A percentile compares a stretch with the other conserved stretches of the same genome.
These are phyloP conservation scores for Trichothecium sympodiale DNA, from an alignment of 2,329 filamentous ascomycete species.

Conservation along the genomic window DNA sequence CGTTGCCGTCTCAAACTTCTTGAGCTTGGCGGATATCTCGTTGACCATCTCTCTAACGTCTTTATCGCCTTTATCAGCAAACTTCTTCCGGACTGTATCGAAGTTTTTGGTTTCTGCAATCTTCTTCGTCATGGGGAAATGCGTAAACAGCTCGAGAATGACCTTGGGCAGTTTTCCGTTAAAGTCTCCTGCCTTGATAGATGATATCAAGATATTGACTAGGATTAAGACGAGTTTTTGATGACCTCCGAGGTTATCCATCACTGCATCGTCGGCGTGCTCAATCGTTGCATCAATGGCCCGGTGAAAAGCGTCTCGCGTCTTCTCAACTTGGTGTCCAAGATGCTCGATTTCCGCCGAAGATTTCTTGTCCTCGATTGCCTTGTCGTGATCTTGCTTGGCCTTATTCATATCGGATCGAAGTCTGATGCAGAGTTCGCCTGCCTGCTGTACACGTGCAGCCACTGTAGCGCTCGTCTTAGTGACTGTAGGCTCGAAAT, in stretches of 20 bases:
- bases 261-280: conserved; percentile 41
- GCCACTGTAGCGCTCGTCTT: conserved; percentile 29
- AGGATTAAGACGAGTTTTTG: conserved; percentile 44
- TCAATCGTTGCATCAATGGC: conserved; percentile 42
- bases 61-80: conserved; percentile 53
- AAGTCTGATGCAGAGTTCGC: conserved; percentile 36
- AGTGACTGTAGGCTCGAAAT: conserved; percentile 29
- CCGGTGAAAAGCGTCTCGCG: conserved; percentile 36
- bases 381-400: conserved; percentile 32
- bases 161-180: conserved; percentile 42
- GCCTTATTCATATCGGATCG: conserved; percentile 35
- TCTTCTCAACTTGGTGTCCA: conserved; percentile 28
- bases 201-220: conserved; percentile 42
- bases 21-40: conserved; percentile 39
- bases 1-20: conserved; percentile 26
- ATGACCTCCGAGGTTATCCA: conserved; percentile 47
- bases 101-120: conserved; percentile 56
- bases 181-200: conserved; percentile 40
- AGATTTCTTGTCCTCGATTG: conserved; percentile 28
- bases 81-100: conserved; percentile 49
- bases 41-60: conserved; percentile 51
- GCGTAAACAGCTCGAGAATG: conserved; percentile 48
- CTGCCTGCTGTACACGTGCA: conserved; percentile 37
- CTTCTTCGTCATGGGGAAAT: conserved; percentile 50
- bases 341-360: conserved; percentile 23